A percentile compares a stretch with the other conserved stretches of the same genome.
phyloP scores from a whole-genome alignment of 164 flowering plant genomes.

The Magnolia changhungtana region DNA sequence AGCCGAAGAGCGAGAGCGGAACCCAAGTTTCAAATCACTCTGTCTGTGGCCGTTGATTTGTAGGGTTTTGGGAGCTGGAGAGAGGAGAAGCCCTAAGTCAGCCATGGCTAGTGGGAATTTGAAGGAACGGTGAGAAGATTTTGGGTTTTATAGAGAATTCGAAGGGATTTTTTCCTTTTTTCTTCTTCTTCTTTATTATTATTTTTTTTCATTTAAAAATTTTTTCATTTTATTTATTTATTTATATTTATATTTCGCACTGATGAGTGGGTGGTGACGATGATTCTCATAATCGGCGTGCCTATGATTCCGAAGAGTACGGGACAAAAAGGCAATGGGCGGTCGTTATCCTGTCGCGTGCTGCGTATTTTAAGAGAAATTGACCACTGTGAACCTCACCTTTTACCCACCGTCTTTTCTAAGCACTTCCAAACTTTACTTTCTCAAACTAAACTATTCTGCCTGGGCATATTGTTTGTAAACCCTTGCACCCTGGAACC shows the following conservation, averaged over 20 bases:
- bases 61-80: slow-evolving; percentile 6
- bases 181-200: background rate
- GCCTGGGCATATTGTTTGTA: no score
- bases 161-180: background rate
- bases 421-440: no score
- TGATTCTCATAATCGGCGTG: background rate
- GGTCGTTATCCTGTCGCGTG: background rate
- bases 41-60: background rate
- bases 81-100: slow-evolving; percentile 7
- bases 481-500: no score
- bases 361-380: background rate
- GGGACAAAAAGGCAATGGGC: background rate
- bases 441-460: no score
- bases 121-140: background rate
- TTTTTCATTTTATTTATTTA: no score
- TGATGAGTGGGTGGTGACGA: background rate
- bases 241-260: no score
- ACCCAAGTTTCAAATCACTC: background rate
- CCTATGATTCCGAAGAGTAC: background rate
- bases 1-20: background rate
- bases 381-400: no score
- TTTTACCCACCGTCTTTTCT: no score
- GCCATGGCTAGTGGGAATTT: slow-evolving; percentile 10
- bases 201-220: no score
- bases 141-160: background rate